phyloP scores from a whole-genome alignment of 2,329 filamentous ascomycete genomes.

The Ophiostoma perfectum region DNA sequence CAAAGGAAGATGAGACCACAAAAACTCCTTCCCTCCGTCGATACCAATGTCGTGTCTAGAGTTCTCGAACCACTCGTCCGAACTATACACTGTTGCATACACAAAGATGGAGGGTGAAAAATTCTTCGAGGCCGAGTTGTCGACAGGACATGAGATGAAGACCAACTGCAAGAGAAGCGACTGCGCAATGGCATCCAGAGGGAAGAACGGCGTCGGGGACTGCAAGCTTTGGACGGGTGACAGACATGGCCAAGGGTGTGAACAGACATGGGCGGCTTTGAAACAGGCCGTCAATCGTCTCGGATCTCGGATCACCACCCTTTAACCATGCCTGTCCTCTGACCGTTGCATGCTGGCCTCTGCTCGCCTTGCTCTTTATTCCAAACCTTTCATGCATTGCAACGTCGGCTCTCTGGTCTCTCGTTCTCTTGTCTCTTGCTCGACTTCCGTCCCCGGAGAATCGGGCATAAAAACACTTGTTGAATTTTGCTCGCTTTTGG shows the following conservation, averaged over 20 bases:
- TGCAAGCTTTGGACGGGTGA: background rate
- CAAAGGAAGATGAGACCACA: constrained; percentile 7
- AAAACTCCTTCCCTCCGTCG: constrained; percentile 1
- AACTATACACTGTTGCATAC: background rate
- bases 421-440: constrained; percentile 15
- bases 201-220: background rate
- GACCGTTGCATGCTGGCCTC: background rate
- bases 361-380: background rate
- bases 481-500: constrained; percentile 57
- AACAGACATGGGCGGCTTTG: background rate
- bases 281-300: background rate
- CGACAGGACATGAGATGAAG: constrained; percentile 4
- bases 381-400: background rate
- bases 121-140: constrained; percentile 20
- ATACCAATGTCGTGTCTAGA: constrained; percentile 9
- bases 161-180: background rate
- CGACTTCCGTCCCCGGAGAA: constrained; percentile 50
- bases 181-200: constrained; percentile 6
- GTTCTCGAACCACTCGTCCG: constrained; percentile 14
- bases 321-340: background rate
- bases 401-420: constrained; percentile 12
- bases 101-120: background rate
- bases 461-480: constrained; percentile 71
- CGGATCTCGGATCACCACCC: background rate
- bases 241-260: background rate